These are phyloP conservation scores for Artemisia annua DNA, from an alignment of 129 eudicot species.

Conservation along the genomic window DNA sequence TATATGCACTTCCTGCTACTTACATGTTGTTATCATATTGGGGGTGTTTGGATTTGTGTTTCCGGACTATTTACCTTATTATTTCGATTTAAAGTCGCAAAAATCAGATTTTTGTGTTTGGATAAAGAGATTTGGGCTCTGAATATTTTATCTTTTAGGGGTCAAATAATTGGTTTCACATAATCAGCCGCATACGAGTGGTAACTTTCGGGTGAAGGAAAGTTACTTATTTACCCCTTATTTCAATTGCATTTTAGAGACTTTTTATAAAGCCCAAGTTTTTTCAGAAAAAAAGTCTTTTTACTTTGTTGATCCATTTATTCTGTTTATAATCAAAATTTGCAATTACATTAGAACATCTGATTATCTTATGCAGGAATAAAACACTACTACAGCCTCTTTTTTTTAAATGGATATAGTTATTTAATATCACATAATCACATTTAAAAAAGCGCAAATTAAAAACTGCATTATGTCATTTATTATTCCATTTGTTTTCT, in stretches of 20 bases:
- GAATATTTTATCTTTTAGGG: no score
- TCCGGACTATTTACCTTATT: neutral
- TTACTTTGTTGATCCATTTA: neutral
- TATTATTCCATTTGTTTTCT: neutral
- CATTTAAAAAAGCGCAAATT: neutral
- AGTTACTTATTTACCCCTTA: neutral
- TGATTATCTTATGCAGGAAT: neutral
- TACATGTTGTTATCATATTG: neutral
- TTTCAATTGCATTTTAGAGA: neutral
- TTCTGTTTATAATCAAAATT: neutral
- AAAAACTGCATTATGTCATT: neutral
- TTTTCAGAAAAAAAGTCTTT: no score
- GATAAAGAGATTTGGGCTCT: no score
- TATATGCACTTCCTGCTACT: slow-evolving; percentile 12
- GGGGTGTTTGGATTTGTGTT: neutral
- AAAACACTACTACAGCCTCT: neutral
- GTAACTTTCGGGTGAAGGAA: neutral
- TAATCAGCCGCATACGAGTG: neutral
- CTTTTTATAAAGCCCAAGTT: neutral
- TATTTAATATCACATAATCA: neutral
- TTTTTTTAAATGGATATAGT: neutral
- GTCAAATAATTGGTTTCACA: no score
- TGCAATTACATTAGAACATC: neutral
- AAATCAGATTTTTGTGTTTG: neutral
- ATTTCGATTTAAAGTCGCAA: neutral